Evolutionary conservation across 371 early-diverging fungal genomes (phyloP), one percentile per base, ranked within the genome.

Genomic region (Zancudomyces culisetae): DNA sequence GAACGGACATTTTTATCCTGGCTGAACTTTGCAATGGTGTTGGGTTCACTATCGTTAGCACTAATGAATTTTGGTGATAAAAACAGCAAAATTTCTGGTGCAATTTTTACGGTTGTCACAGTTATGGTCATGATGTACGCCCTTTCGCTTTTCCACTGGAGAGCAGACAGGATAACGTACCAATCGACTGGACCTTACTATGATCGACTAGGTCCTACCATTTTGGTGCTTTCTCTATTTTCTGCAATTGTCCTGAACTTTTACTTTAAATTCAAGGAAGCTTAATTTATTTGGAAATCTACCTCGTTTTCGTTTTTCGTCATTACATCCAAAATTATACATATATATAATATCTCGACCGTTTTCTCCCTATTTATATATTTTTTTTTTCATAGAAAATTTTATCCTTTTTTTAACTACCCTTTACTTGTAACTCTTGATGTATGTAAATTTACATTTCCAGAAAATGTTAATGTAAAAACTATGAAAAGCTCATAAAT

Each of bases 1-100:
- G 99, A 99, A 70, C 78, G 99, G 49, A 99, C 99, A 1, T 99
- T 98, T 64, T 74, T 99, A 46, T 81, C 92, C 3, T 86, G 87
- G 87, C 74, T 86, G 62, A 75, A 81, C 60, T 78, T 86, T 64
- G 73, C 83, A 3, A 74, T 79, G 1, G 61, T 85, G 46, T 61
- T 90, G 18, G 80, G 81, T 2, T 82, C 80, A 20, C 70, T 90
- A 13, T 77, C 86, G 15, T 58, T 90, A 49, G 90, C 83, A 0
- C 55, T 90, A 35, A 70, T 90, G 47, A 90, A 90, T 69, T 82
- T 86, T 64, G 85, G 87, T 18, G 85, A 87, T 66, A 69, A 69
- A 29, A 73, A 80, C 0, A 83, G 83, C 18, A 77, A 75, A 27
- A 71, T 82, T 47, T 77, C 82, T 30, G 88, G 83, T 1, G 69